Conservation (phyloP, 495 filamentous ascomycete species). For the Podospora sp. region DNA sequence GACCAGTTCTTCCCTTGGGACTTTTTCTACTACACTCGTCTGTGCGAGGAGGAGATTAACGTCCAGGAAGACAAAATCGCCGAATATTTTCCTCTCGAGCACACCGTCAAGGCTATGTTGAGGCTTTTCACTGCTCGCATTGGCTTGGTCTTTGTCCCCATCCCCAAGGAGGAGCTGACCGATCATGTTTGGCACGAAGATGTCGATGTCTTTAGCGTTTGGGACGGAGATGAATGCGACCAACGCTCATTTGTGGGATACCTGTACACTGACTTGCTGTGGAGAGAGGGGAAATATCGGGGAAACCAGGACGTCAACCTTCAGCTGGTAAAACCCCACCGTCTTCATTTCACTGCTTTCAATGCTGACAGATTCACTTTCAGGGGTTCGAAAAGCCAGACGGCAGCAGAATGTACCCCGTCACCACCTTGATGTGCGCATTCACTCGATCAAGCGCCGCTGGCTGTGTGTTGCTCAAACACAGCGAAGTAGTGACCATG, state of each 20-base stretch:
- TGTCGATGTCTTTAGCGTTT: conserved; percentile 1
- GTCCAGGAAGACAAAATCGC: conserved; percentile 1
- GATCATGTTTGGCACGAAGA: conserved; percentile 4
- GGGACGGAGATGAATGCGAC: background rate
- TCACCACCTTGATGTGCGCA: background rate
- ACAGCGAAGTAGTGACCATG: background rate
- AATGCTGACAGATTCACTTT: too few species aligned
- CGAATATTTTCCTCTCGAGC: conserved; percentile 10
- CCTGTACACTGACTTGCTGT: conserved; percentile 1
- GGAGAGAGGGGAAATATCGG: background rate
- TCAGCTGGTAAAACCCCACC: background rate
- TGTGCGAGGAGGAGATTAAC: background rate
- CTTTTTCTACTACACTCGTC: background rate
- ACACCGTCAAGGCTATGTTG: conserved; percentile 6
- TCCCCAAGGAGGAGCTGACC: background rate
- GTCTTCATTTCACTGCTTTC: background rate
- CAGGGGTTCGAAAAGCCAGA: background rate
- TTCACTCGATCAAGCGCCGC: background rate
- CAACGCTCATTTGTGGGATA: background rate
- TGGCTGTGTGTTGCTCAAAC: background rate
- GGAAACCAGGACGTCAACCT: conserved; percentile 8
- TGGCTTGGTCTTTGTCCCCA: background rate
- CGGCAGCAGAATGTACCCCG: background rate
- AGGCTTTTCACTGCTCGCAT: background rate
- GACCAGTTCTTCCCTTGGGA: background rate